Evolutionary conservation across 768 basidiomycete genomes (phyloP).

Genomic region (Lentinus brumalis): DNA sequence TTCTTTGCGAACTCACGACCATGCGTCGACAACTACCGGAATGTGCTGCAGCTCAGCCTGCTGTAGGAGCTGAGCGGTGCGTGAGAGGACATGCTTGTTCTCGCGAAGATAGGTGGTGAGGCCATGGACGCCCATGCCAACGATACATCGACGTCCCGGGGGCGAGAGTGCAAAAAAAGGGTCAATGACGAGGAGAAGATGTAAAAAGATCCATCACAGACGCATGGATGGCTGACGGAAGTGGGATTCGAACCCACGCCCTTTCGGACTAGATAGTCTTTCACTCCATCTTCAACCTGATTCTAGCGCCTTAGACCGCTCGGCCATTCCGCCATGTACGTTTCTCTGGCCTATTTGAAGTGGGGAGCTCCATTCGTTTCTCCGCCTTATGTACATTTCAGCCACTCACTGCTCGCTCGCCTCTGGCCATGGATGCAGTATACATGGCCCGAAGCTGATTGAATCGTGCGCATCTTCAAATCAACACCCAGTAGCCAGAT

Average conservation of each 20-base stretch:
- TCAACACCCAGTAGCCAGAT: too few relatives aligned
- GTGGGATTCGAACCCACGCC: conserved; percentile 33
- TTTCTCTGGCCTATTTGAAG: too few relatives aligned
- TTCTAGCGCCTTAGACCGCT: conserved; percentile 67
- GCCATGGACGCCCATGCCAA: conserved; percentile 52
- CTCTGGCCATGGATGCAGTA: too few relatives aligned
- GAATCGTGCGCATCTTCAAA: too few relatives aligned
- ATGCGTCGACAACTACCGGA: conserved; percentile 76
- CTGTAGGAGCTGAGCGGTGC: conserved; percentile 34
- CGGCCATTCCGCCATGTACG: conserved; percentile 61
- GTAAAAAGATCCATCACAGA: too few relatives aligned
- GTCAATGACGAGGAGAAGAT: not conserved
- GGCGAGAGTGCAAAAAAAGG: not conserved
- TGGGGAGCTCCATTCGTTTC: too few relatives aligned
- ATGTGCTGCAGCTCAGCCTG: conserved; percentile 24
- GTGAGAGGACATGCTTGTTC: conserved; percentile 42
- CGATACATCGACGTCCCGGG: not conserved
- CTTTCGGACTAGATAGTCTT: conserved; percentile 25
- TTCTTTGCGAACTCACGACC: conserved; percentile 66
- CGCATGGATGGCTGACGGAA: conserved; percentile 18
- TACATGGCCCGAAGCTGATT: too few relatives aligned
- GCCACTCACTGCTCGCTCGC: too few relatives aligned
- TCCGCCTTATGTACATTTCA: too few relatives aligned
- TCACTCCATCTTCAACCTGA: conserved; percentile 36
- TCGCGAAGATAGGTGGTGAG: conserved; percentile 54